These are phyloP conservation scores for Pseudogymnoascus sp. DNA, from an alignment of 2,329 filamentous ascomycete species.

Conservation along the genomic window DNA sequence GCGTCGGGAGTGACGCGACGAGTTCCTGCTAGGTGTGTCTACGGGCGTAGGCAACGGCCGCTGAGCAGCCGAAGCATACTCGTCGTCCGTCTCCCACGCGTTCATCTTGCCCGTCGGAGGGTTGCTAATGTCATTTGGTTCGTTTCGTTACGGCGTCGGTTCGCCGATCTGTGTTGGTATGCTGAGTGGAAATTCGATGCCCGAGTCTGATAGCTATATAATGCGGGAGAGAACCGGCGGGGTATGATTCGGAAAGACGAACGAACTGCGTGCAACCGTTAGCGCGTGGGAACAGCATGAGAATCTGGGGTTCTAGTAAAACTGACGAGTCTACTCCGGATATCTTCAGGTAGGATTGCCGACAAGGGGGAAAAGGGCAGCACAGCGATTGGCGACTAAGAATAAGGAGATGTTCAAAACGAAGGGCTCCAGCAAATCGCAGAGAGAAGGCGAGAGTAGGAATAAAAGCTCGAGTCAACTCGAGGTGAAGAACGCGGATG, in stretches of 20 bases:
- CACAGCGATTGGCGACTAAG: neutral
- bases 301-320: neutral
- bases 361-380: neutral
- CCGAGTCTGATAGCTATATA: neutral
- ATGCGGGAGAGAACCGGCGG: neutral
- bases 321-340: neutral
- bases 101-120: constrained; percentile 35
- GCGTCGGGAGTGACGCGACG: constrained; percentile 60
- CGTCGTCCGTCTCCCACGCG: constrained; percentile 55
- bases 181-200: neutral
- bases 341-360: neutral
- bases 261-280: neutral
- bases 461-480: neutral
- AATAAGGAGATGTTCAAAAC: neutral
- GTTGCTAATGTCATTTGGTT: neutral
- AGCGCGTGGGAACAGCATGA: neutral
- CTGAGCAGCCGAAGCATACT: constrained; percentile 46
- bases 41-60: constrained; percentile 60
- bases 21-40: constrained; percentile 63
- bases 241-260: neutral
- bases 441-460: neutral
- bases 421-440: neutral
- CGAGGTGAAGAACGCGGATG: neutral
- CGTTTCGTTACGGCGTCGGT: neutral
- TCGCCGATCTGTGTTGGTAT: neutral